Base-by-base conservation (phyloP, 306 rosid genomes). In the Vigna reflexopilosa region DNA sequence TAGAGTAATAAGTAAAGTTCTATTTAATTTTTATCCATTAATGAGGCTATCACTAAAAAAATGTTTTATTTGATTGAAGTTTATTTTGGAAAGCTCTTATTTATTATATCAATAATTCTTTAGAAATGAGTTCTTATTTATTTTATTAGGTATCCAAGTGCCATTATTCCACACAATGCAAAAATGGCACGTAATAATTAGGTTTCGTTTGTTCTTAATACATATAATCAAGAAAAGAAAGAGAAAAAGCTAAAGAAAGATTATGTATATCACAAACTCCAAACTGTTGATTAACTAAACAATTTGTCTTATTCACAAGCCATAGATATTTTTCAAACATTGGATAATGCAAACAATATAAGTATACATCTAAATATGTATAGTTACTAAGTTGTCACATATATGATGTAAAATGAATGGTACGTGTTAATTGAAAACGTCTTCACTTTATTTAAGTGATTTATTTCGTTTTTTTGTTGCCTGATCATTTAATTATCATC, bases 161-260 rank as follows among this genome's bases (percentile, higher is more conserved):
- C 3, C 67, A 52, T 52, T 26, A 58, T 58, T 58, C 38, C 64
- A 56, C 59, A 13, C 13, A 58, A 58, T 78, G 70, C 42, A 30
- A 59, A 78, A 77, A 49, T 70, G 59, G 47, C 77, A 79, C 55
- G 65, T 59, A 72, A 49, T 70, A 44, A 79, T 78, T 79, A 70
- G 65, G 76, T 78, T 69, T 38, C 32, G 17, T 61, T 70, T 48
- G 36, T 49, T 69, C 32, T 4, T 15, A 28, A 28, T 12, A 58
- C 4, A 10, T 56, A 56, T 13, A 58, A 24, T 2, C 4, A 24
- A 28, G 1, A 5, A 36, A 67, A 36, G 10, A 58, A 17, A 26
- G 3, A 16, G 22, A 44, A 50, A 79, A 70, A 19, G 32, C 3
- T 3, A 13, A 45, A 57, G 71, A 48, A 38, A 62, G 49, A 40